Percentiles rank a stretch among this genome's conserved stretches.
Conservation (phyloP, 352 stramenopile species). For the Globisporangium abappressorium region DNA sequence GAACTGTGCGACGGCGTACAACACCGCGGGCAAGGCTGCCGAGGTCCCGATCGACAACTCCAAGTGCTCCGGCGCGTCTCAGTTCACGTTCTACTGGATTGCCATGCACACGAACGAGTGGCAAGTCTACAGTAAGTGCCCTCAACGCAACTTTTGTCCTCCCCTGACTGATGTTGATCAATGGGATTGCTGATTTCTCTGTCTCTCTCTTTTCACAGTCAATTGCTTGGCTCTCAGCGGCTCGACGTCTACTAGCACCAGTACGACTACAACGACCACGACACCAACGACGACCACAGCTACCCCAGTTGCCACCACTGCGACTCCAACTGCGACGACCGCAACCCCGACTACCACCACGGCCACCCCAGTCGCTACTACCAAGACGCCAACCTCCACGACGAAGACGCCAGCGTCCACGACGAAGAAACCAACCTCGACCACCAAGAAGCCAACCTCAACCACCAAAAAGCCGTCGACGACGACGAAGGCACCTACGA, state of each 20-base stretch:
- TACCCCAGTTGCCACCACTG: conserved; percentile 15
- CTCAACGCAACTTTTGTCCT: background rate
- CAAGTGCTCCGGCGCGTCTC: conserved; percentile 25
- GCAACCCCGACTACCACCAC: conserved; percentile 13
- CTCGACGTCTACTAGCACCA: conserved; percentile 14
- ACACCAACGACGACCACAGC: conserved; percentile 14
- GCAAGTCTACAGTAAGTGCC: conserved; percentile 42
- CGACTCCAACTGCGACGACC: conserved; percentile 11
- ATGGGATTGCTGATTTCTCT: conserved; percentile 15
- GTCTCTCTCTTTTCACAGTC: conserved; percentile 12
- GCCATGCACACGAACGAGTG: conserved; percentile 33
- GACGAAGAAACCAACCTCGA: background rate
- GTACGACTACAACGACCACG: conserved; percentile 1
- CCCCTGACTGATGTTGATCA: conserved; percentile 12
- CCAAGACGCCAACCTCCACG: background rate
- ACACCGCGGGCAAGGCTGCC: conserved; percentile 18
- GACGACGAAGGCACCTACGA: background rate
- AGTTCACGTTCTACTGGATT: conserved; percentile 43
- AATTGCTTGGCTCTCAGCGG: conserved; percentile 16
- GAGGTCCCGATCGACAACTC: conserved; percentile 24
- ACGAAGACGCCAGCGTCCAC: background rate
- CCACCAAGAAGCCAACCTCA: background rate
- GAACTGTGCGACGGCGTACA: conserved; percentile 24
- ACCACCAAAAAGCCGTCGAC: background rate
- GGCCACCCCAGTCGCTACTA: background rate